Percentiles rank a stretch among this genome's conserved stretches.
Evolutionary conservation across 805 yeast species (phyloP).

Genomic region (Candida endomychidarum): DNA sequence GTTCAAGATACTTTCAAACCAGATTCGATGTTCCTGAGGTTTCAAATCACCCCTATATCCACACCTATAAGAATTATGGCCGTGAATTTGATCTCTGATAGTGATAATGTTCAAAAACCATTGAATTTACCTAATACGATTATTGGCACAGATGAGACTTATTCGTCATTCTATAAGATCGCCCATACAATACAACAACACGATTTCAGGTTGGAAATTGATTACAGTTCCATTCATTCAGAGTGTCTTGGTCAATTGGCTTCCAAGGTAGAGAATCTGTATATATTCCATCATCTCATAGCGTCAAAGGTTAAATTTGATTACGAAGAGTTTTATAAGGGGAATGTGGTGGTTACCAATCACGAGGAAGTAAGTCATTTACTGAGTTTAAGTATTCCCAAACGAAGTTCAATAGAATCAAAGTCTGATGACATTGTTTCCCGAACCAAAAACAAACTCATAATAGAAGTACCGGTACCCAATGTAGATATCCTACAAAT

Average conservation of each 20-base stretch:
- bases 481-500: constrained; percentile 58
- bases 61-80: constrained; percentile 54
- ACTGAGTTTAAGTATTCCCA: constrained; percentile 3
- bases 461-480: constrained; percentile 55
- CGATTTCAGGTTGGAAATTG: constrained; percentile 41
- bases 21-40: constrained; percentile 59
- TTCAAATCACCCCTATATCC: constrained; percentile 62
- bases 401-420: not conserved
- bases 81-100: constrained; percentile 38
- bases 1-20: constrained; percentile 76
- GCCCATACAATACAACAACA: constrained; percentile 25
- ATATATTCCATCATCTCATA: constrained; percentile 6
- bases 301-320: constrained; percentile 10
- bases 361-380: constrained; percentile 3
- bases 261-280: constrained; percentile 1
- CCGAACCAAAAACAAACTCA: not conserved
- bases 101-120: constrained; percentile 22
- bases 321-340: constrained; percentile 6
- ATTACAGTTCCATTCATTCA: constrained; percentile 45
- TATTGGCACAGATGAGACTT: constrained; percentile 71
- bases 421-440: too few relatives aligned
- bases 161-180: constrained; percentile 59
- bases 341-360: constrained; percentile 8
- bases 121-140: constrained; percentile 30
- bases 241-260: constrained; percentile 35